phyloP scores from a whole-genome alignment of 1,284 basidiomycete species.

The Cerrena zonata region DNA sequence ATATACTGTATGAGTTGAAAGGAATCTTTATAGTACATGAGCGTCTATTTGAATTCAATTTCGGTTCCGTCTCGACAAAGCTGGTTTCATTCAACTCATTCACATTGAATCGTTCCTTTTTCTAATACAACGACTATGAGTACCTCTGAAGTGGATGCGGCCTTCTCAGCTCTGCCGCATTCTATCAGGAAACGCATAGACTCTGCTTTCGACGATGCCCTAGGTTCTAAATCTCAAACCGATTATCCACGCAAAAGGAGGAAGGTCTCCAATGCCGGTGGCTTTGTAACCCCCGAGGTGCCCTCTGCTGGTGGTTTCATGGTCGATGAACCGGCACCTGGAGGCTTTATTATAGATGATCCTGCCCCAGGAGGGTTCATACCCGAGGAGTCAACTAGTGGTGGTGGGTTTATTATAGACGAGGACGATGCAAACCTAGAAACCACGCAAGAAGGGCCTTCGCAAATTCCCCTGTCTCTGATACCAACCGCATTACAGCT shows the following conservation, averaged over 20 bases:
- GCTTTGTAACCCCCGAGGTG: neutral
- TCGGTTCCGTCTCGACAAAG: no score
- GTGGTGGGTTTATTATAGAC: conserved; percentile 9
- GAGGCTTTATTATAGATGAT: conserved; percentile 16
- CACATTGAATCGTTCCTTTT: no score
- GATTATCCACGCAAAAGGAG: conserved; percentile 16
- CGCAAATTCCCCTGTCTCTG: conserved; percentile 46
- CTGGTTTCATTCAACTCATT: no score
- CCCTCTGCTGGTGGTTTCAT: conserved; percentile 15
- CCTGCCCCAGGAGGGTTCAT: conserved; percentile 14
- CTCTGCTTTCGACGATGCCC: conserved; percentile 21
- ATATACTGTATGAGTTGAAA: no score
- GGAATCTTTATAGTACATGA: no score
- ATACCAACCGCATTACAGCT: conserved; percentile 57
- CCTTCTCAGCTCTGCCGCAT: conserved; percentile 19
- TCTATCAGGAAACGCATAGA: conserved; percentile 22
- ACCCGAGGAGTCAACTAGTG: conserved; percentile 4
- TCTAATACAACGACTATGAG: conserved; percentile 5
- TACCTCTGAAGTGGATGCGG: conserved; percentile 16
- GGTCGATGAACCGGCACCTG: conserved; percentile 8
- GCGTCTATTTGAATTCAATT: no score
- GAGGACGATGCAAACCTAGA: conserved; percentile 2
- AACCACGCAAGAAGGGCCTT: neutral
- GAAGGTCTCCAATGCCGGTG: neutral
- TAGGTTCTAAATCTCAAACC: neutral